These are phyloP conservation scores for Pichia eremophila DNA, from an alignment of 805 yeast genomes.

Conservation along the genomic window DNA sequence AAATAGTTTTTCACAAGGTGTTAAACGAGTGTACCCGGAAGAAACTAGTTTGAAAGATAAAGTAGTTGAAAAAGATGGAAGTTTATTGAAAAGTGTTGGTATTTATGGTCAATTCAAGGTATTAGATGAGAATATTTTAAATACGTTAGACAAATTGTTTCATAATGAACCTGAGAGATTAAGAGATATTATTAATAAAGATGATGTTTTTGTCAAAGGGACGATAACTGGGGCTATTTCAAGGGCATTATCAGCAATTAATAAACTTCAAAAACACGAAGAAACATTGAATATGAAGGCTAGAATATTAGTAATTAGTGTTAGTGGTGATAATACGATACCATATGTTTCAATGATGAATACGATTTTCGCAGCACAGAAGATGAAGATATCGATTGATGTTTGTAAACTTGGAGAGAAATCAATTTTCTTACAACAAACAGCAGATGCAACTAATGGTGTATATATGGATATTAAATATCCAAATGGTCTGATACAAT, in stretches of 20 bases:
- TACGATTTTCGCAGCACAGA: constrained; percentile 91
- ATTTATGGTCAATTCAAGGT: constrained; percentile 82
- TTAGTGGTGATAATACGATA: constrained; percentile 65
- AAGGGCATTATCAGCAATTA: constrained; percentile 71
- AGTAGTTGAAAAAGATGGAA: constrained; percentile 2
- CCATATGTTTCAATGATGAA: constrained; percentile 93
- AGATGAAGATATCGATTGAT: constrained; percentile 81
- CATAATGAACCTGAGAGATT: constrained; percentile 22
- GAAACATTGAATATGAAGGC: constrained; percentile 45
- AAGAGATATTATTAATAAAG: constrained; percentile 13
- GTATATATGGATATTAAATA: constrained; percentile 62
- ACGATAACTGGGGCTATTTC: constrained; percentile 72
- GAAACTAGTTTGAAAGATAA: constrained; percentile 5
- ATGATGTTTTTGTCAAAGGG: constrained; percentile 31
- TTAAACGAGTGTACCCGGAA: constrained; percentile 61
- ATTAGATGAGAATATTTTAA: constrained; percentile 66
- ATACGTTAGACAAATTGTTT: constrained; percentile 43
- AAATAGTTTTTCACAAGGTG: constrained; percentile 47
- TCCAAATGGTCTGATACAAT: constrained; percentile 74
- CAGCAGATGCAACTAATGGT: constrained; percentile 91
- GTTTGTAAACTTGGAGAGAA: constrained; percentile 69
- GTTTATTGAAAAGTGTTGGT: constrained; percentile 36
- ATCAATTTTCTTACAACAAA: constrained; percentile 87
- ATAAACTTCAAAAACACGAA: constrained; percentile 48
- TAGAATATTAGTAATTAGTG: constrained; percentile 50